Conservation (phyloP, 2,329 filamentous ascomycete genomes). For the Cadophora malorum region DNA sequence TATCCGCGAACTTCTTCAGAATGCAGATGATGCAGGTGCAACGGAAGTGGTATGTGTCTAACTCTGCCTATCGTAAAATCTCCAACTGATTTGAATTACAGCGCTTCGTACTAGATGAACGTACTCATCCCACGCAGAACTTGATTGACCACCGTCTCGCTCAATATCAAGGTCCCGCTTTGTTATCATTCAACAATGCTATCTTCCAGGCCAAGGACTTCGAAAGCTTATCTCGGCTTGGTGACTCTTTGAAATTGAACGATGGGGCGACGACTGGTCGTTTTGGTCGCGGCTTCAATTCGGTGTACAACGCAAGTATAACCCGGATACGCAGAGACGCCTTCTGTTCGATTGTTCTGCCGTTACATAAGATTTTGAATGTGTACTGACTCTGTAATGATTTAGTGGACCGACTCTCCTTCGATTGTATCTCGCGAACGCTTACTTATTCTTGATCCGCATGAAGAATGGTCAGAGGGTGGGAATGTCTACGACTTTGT, state of each 20-base stretch:
- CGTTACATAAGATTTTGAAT: too few relatives aligned
- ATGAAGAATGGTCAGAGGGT: conserved; percentile 44
- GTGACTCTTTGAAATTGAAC: conserved; percentile 44
- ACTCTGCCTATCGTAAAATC: neutral
- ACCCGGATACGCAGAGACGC: too few relatives aligned
- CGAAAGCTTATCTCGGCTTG: conserved; percentile 42
- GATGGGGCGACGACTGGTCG: conserved; percentile 46
- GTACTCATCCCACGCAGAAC: conserved; percentile 33
- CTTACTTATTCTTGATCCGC: conserved; percentile 46
- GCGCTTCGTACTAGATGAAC: conserved; percentile 43
- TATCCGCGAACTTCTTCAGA: conserved; percentile 92
- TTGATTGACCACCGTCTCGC: conserved; percentile 41
- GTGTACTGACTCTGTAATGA: too few relatives aligned
- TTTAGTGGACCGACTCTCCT: conserved; percentile 46
- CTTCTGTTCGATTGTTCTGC: too few relatives aligned
- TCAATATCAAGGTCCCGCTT: conserved; percentile 46
- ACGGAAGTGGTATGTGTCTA: conserved; percentile 64
- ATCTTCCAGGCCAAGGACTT: conserved; percentile 44
- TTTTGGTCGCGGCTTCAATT: conserved; percentile 48
- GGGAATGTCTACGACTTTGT: conserved; percentile 46
- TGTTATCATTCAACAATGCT: conserved; percentile 46
- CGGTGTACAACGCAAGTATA: conserved; percentile 44
- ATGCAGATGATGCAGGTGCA: conserved; percentile 93
- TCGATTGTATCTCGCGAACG: conserved; percentile 44
- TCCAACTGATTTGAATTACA: conserved; percentile 22